Conservation (phyloP, 192 early-diverging fungal species). For the Coemansia sp. region DNA sequence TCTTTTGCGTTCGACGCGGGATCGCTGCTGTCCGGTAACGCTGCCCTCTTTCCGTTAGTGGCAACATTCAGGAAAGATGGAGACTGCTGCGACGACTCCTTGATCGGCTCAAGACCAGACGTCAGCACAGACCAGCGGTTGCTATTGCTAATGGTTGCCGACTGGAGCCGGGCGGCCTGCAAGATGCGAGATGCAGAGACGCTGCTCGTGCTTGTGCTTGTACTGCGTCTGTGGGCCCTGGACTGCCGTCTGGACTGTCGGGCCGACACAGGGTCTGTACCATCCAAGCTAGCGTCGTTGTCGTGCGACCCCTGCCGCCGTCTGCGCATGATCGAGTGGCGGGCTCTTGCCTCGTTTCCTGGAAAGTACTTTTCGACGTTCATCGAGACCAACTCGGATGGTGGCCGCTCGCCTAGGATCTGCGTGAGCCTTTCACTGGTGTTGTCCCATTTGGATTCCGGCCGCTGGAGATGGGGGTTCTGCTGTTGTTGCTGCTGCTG, state of each 20-base stretch:
- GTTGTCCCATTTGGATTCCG: conserved; percentile 36
- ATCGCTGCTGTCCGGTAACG: not conserved
- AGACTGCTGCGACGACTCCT: conserved; percentile 34
- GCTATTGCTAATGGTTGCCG: conserved; percentile 22
- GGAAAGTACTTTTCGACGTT: conserved; percentile 94
- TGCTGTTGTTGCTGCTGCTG: conserved; percentile 13
- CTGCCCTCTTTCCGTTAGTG: not conserved
- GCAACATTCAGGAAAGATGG: conserved; percentile 8
- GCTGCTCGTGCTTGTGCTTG: conserved; percentile 23
- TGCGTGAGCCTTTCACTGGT: conserved; percentile 61
- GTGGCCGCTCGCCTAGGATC: conserved; percentile 95
- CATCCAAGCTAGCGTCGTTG: conserved; percentile 5
- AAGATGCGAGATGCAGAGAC: conserved; percentile 24
- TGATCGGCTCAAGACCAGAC: conserved; percentile 39
- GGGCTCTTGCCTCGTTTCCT: conserved; percentile 58
- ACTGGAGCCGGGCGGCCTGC: conserved; percentile 27
- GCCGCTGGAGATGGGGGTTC: conserved; percentile 17
- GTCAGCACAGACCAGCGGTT: conserved; percentile 38
- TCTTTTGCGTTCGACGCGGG: not conserved
- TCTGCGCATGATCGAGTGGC: conserved; percentile 54
- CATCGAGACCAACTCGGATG: conserved; percentile 87
- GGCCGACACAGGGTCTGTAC: not conserved
- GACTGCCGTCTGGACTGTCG: conserved; percentile 37
- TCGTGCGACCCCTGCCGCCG: conserved; percentile 37
- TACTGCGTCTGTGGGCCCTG: conserved; percentile 28